phyloP scores from a whole-genome alignment of 169 alveolate species.

The Sarcocystis neurona region DNA sequence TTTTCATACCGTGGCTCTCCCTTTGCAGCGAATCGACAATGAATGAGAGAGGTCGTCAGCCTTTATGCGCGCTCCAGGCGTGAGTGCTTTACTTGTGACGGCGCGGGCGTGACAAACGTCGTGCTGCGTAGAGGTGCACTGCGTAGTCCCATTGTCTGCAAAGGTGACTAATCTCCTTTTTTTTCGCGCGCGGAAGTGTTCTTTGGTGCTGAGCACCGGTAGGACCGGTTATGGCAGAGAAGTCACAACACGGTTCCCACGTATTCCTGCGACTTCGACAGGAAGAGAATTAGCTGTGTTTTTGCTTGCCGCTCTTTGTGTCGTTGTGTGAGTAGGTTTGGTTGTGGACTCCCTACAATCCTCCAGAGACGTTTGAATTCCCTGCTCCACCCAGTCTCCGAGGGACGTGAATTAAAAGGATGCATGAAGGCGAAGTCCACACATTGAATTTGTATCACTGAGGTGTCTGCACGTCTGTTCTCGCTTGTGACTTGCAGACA shows the following conservation, averaged over 20 bases:
- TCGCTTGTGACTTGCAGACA: not conserved
- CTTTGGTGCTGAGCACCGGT: not conserved
- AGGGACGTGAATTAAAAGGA: not conserved
- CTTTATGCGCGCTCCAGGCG: no score
- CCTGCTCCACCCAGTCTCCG: constrained; percentile 20
- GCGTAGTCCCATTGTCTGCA: no score
- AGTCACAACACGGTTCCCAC: not conserved
- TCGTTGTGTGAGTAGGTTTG: constrained; percentile 28
- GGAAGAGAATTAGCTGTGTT: not conserved
- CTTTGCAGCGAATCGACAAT: no score
- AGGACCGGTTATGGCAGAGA: not conserved
- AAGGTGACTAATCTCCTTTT: no score
- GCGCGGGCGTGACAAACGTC: no score
- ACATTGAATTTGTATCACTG: not conserved
- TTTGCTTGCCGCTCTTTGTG: not conserved
- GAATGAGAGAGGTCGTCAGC: no score
- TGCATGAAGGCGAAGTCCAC: not conserved
- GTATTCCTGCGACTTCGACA: not conserved
- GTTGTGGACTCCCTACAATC: constrained; percentile 42
- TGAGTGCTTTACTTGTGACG: no score
- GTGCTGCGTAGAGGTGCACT: no score
- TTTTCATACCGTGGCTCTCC: no score
- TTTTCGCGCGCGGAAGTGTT: not conserved
- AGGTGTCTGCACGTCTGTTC: not conserved
- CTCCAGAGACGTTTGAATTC: constrained; percentile 41